Conservation (phyloP, 352 stramenopile genomes). For the Phytophthora boehmeriae region DNA sequence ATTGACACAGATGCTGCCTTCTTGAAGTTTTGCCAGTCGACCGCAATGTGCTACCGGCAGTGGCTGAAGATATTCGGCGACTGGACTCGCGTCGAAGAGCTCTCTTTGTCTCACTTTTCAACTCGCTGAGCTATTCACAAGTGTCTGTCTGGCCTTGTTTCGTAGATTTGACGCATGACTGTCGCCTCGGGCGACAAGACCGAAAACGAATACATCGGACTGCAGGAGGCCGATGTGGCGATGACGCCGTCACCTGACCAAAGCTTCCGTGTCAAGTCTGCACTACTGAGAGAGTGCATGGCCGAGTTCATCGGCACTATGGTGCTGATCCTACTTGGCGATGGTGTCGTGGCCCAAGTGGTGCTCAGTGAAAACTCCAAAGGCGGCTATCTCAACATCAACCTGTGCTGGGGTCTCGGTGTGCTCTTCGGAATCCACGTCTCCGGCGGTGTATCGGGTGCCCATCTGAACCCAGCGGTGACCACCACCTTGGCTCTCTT, state of each 20-base stretch:
- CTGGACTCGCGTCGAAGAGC: too few species aligned
- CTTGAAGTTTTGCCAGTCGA: constrained; percentile 14
- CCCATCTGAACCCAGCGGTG: constrained; percentile 61
- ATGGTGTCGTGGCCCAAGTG: constrained; percentile 59
- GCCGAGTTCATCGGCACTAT: constrained; percentile 59
- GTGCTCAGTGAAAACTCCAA: constrained; percentile 43
- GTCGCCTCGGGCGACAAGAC: constrained; percentile 14
- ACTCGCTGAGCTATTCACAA: constrained; percentile 14
- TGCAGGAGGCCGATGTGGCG: constrained; percentile 27
- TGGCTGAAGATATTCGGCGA: too few species aligned
- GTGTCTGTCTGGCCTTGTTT: too few species aligned
- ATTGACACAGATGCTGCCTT: constrained; percentile 12
- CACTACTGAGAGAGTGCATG: constrained; percentile 51
- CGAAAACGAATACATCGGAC: constrained; percentile 29
- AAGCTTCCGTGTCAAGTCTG: constrained; percentile 35
- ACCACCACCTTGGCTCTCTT: constrained; percentile 53
- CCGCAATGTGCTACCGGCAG: too few species aligned
- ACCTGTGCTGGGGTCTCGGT: constrained; percentile 62
- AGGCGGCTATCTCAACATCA: constrained; percentile 64
- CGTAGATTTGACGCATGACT: not conserved
- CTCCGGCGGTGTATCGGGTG: constrained; percentile 46
- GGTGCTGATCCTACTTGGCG: constrained; percentile 61
- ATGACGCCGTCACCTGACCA: constrained; percentile 11
- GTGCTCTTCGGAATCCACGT: constrained; percentile 65
- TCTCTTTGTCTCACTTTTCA: constrained; percentile 15